phyloP scores from a whole-genome alignment of 2,329 filamentous ascomycete genomes.

The Septoria petroselini region DNA sequence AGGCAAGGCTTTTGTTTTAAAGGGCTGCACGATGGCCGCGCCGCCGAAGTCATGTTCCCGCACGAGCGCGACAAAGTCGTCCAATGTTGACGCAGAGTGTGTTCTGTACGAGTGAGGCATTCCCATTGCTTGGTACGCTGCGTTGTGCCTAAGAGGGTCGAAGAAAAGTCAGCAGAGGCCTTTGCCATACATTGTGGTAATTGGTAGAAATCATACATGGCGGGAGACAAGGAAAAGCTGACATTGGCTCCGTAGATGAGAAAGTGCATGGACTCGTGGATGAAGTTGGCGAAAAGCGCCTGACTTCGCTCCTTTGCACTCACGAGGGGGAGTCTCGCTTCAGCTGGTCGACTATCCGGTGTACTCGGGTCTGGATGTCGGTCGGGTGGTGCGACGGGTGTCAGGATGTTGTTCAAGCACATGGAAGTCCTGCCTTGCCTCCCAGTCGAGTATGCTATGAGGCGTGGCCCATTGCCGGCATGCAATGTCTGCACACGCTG shows the following conservation, averaged over 20 bases:
- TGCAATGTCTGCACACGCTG: conserved; percentile 42
- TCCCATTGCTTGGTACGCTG: conserved; percentile 63
- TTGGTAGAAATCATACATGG: conserved; percentile 50
- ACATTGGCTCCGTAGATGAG: conserved; percentile 73
- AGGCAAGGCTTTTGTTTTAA: conserved; percentile 68
- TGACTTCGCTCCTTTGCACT: conserved; percentile 63
- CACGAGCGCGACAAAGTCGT: conserved; percentile 58
- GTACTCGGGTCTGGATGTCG: conserved; percentile 2
- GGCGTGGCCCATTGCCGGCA: conserved; percentile 21
- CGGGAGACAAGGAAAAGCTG: conserved; percentile 69
- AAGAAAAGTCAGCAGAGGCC: too few species aligned
- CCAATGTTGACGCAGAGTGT: conserved; percentile 60
- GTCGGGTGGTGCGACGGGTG: conserved; percentile 48
- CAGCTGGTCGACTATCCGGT: not conserved
- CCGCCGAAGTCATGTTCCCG: conserved; percentile 66
- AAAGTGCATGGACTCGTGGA: conserved; percentile 66
- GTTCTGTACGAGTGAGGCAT: conserved; percentile 67
- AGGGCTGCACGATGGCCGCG: conserved; percentile 68
- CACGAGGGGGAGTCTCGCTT: conserved; percentile 43
- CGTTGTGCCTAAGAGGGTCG: conserved; percentile 55
- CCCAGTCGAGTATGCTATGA: conserved; percentile 55
- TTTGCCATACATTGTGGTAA: too few species aligned
- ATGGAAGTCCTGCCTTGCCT: conserved; percentile 61
- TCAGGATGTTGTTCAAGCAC: conserved; percentile 64
- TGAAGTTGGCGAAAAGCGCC: conserved; percentile 64